A percentile compares a stretch with the other conserved stretches of the same genome.
Conservation (phyloP, 495 filamentous ascomycete species). For the Hypoxylon fragiforme region DNA sequence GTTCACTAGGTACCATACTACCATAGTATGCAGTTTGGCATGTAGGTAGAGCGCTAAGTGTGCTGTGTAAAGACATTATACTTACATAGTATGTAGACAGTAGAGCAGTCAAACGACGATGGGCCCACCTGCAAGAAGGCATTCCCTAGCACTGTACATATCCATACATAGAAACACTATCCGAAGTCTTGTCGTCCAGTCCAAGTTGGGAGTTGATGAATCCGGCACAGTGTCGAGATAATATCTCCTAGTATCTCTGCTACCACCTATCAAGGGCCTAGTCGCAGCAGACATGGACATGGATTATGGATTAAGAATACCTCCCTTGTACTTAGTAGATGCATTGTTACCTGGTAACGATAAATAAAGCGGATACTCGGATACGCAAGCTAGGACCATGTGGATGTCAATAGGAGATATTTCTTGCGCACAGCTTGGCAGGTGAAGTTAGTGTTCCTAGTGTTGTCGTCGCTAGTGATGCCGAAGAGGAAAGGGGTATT, state of each 20-base stretch:
- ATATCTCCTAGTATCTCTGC: no score
- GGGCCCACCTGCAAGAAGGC: conserved; percentile 30
- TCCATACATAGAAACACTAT: not conserved
- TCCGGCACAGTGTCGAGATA: no score
- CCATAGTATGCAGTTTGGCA: no score
- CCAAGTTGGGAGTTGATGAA: not conserved
- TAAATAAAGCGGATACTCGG: no score
- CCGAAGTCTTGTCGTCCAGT: not conserved
- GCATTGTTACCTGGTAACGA: no score
- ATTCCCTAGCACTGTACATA: conserved; percentile 9
- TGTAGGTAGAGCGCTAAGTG: no score
- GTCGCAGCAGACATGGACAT: conserved; percentile 5
- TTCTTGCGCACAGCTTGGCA: conserved; percentile 7
- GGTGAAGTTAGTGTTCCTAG: no score
- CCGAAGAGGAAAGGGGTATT: conserved; percentile 6
- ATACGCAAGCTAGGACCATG: conserved; percentile 12
- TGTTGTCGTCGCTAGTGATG: no score
- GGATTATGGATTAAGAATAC: conserved; percentile 6
- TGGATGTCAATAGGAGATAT: conserved; percentile 5
- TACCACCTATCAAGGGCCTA: no score
- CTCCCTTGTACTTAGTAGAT: no score
- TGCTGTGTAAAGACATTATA: no score
- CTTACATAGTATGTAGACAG: conserved; percentile 8
- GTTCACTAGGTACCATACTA: no score
- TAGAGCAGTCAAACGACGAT: conserved; percentile 28